Evolutionary conservation across 2,329 filamentous ascomycete species (phyloP), one percentile per base, ranked within the genome.

Genomic region (Catunica adiposa): DNA sequence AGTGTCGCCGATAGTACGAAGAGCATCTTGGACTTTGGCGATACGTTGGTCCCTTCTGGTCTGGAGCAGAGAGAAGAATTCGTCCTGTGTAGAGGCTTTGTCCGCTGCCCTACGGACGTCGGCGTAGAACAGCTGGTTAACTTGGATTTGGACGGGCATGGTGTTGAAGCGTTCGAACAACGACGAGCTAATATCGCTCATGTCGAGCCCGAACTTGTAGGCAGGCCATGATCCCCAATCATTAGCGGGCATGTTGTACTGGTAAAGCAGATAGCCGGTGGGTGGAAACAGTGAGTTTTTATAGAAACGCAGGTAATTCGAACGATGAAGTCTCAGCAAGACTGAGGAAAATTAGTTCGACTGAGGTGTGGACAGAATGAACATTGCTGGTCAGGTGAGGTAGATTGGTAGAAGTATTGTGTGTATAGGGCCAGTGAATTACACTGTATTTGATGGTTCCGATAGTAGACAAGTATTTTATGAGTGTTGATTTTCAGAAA

Each of bases 201-300:
- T 53, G 17, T 38, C 37, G 14, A 53, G 37, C n/a, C 51, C 51
- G 14, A 53, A 53, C 37, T 53, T 53, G 37, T 53, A 40, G 6
- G 51, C 31, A 20, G 51, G 51, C 51, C 51, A 53, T 25, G 20
- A 23, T 25, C 22, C 44, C 44, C 44, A 48, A 22, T 48, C 22
- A 25, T 48, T 23, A 22, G 44, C 7, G 7, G 44, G 44, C 44
- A 48, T 48, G n/a, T 17, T 48, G 22, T 23, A 23, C 11, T 25
- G 4, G 17, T 26, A 9, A 20, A 42, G 38, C 5, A 48, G 23
- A 7, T 7, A 11, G 6, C 20, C 20, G 44, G 29, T 34, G 29
- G 29, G 29, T 34, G 11, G 29, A 34, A 34, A 34, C 29, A 11
- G 29, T 34, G 29, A 11, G 29, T 34, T 34, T 5, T 5, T 34